phyloP scores from a whole-genome alignment of 441 rosid species.

The Gossypium aridum region DNA sequence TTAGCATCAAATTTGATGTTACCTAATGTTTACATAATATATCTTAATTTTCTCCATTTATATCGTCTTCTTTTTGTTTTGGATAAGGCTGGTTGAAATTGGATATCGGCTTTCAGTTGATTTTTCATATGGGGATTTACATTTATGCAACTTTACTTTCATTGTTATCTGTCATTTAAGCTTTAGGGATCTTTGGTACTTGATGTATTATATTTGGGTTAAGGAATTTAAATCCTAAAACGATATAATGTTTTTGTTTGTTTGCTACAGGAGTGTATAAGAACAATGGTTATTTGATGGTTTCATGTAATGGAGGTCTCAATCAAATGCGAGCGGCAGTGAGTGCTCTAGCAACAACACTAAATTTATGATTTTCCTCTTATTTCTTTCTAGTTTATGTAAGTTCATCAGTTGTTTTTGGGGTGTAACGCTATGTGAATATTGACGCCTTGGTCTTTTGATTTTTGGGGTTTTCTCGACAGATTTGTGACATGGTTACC shows the following conservation, averaged over 20 bases:
- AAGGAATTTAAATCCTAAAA: not conserved
- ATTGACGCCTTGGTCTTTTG: not conserved
- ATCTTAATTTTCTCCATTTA: not conserved
- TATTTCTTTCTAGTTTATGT: not conserved
- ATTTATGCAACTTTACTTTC: not conserved
- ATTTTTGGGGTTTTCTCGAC: not conserved
- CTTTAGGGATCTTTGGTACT: not conserved
- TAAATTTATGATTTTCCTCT: not conserved
- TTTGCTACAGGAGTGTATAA: conserved; percentile 63
- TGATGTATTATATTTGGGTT: not conserved
- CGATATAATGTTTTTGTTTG: not conserved
- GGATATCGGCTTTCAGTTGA: not conserved
- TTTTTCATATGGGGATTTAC: not conserved
- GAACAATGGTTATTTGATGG: conserved; percentile 95
- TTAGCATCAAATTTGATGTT: not conserved
- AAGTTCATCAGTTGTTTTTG: not conserved
- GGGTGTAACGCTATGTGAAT: not conserved
- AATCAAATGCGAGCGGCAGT: conserved; percentile 99
- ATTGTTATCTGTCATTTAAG: not conserved
- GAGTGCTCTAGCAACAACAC: conserved; percentile 20
- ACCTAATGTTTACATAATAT: not conserved
- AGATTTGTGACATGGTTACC: conserved; percentile 96
- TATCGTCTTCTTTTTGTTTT: not conserved
- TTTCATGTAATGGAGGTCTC: conserved; percentile 99
- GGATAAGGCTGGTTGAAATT: not conserved